Conservation (phyloP, 768 basidiomycete species). For the Calocybe gangraenosa region DNA sequence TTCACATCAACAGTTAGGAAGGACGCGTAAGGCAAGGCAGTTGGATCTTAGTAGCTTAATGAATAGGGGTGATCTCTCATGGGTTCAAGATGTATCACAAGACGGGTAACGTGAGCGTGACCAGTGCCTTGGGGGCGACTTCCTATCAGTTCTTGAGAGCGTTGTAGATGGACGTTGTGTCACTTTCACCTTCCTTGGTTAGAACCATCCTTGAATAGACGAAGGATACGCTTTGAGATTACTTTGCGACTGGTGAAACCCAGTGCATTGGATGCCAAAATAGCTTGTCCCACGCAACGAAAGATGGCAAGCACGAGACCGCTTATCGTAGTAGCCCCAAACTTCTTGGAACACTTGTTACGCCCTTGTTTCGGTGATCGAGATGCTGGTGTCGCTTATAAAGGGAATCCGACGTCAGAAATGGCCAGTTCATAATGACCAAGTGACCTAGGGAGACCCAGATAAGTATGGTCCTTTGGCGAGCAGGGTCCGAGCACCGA, state of each 20-base stretch:
- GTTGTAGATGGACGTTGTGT: neutral
- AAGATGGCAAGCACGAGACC: conserved; percentile 10
- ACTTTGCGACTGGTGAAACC: too few relatives aligned
- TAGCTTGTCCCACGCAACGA: conserved; percentile 5
- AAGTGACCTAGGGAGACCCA: conserved; percentile 13
- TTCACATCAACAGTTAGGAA: conserved; percentile 1
- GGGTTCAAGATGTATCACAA: conserved; percentile 22
- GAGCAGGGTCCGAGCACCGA: conserved; percentile 4
- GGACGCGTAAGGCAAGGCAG: conserved; percentile 9
- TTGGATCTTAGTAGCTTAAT: conserved; percentile 5
- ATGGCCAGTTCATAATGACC: conserved; percentile 5
- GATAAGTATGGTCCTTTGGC: neutral
- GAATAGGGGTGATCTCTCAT: conserved; percentile 5
- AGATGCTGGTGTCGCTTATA: conserved; percentile 3
- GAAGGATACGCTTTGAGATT: neutral
- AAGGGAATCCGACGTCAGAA: neutral
- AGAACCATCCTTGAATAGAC: neutral
- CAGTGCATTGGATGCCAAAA: neutral
- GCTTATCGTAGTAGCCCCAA: conserved; percentile 5
- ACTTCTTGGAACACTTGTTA: neutral
- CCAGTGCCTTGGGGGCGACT: conserved; percentile 1
- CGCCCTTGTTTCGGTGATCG: conserved; percentile 12
- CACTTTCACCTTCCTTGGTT: neutral
- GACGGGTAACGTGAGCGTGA: conserved; percentile 27
- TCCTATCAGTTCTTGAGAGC: neutral